phyloP scores from a whole-genome alignment of 164 flowering plant genomes.

The Kalanchoe fedtschenkoi region DNA sequence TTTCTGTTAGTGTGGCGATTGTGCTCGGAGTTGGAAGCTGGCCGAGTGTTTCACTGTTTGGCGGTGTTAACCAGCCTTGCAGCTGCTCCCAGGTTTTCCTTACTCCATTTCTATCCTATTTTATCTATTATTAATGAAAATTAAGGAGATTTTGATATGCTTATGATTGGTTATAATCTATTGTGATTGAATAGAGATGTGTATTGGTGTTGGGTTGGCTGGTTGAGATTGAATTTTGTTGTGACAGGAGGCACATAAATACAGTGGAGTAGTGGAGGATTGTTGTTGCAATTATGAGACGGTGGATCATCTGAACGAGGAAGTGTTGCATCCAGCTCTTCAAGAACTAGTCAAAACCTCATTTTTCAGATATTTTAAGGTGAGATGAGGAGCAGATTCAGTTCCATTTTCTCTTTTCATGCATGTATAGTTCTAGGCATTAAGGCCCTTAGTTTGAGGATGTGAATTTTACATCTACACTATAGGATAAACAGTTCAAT shows the following conservation, averaged over 20 bases:
- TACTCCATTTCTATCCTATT: too few relatives aligned
- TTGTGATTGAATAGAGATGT: too few relatives aligned
- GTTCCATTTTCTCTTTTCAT: too few relatives aligned
- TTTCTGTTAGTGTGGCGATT: not conserved
- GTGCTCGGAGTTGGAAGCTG: not conserved
- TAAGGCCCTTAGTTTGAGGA: too few relatives aligned
- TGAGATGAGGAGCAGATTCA: constrained; percentile 9
- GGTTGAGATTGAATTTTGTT: not conserved
- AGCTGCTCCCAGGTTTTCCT: not conserved
- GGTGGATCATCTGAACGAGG: constrained; percentile 57
- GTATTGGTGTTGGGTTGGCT: not conserved
- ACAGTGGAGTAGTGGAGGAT: constrained; percentile 80
- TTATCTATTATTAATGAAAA: too few relatives aligned
- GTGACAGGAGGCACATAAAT: constrained; percentile 43
- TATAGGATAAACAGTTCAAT: not conserved
- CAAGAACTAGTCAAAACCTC: constrained; percentile 81
- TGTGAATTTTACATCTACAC: not conserved
- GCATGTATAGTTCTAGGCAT: too few relatives aligned
- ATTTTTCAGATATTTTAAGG: constrained; percentile 92
- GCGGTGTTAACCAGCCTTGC: not conserved
- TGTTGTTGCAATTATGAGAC: constrained; percentile 95
- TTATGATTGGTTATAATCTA: too few relatives aligned
- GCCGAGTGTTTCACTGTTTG: not conserved
- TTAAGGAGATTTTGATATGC: too few relatives aligned
- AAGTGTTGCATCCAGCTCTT: constrained; percentile 65